These are phyloP conservation scores for Cadophora malorum DNA, from an alignment of 2,329 filamentous ascomycete genomes.

Conservation along the genomic window DNA sequence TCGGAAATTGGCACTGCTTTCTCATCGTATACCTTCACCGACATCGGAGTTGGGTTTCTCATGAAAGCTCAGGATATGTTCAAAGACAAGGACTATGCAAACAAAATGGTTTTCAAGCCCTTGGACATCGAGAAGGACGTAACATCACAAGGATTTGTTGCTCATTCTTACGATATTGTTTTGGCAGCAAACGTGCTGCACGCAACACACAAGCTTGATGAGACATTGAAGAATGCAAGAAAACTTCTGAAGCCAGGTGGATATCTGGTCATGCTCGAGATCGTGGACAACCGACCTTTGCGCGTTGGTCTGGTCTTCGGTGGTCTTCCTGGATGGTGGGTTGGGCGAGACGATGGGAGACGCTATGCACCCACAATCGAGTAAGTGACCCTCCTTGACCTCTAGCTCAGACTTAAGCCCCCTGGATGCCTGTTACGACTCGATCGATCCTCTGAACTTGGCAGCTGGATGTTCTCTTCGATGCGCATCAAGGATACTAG, in stretches of 20 bases:
- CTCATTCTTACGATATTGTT: neutral
- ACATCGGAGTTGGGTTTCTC: neutral
- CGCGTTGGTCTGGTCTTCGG: neutral
- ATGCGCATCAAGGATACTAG: too few species aligned
- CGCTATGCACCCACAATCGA: neutral
- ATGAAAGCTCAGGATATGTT: neutral
- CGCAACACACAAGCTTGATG: neutral
- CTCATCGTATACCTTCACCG: neutral
- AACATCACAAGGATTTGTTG: neutral
- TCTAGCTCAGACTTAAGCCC: neutral
- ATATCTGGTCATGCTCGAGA: neutral
- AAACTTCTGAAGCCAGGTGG: neutral
- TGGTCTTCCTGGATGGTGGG: neutral
- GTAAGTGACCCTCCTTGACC: neutral
- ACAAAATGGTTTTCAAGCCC: neutral
- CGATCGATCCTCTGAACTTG: too few species aligned
- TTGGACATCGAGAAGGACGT: neutral
- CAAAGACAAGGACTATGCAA: neutral
- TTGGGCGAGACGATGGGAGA: neutral
- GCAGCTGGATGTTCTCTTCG: too few species aligned
- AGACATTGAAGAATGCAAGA: neutral
- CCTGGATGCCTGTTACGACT: too few species aligned
- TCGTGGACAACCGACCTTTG: neutral
- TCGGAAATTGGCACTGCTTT: neutral
- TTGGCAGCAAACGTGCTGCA: neutral